These are phyloP conservation scores for Fragilaria radians DNA, from an alignment of 108 stramenopile genomes.

Conservation along the genomic window DNA sequence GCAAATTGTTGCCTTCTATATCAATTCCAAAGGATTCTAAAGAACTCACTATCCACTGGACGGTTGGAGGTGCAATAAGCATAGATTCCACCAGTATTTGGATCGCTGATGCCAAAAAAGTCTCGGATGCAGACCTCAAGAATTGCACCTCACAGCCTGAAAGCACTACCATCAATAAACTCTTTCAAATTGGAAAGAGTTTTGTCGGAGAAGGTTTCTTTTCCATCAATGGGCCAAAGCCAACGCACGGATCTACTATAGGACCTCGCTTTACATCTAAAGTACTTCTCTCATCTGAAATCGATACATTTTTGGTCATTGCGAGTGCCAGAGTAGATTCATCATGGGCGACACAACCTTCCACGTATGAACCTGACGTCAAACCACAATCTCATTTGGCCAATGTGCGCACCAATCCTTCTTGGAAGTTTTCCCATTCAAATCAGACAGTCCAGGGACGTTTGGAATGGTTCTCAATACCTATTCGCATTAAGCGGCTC, in stretches of 20 bases:
- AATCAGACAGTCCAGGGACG: slow-evolving; percentile 65
- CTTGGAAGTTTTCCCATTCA: slow-evolving; percentile 11
- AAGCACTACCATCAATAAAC: neutral
- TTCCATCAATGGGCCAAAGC: slow-evolving; percentile 4
- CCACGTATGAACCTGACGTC: slow-evolving; percentile 15
- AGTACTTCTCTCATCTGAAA: slow-evolving; percentile 15
- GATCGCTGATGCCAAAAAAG: slow-evolving; percentile 27
- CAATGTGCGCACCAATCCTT: slow-evolving; percentile 62
- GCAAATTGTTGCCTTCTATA: slow-evolving; percentile 5
- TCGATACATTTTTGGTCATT: slow-evolving; percentile 28
- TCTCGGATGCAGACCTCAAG: slow-evolving; percentile 17
- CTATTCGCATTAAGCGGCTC: too few species aligned
- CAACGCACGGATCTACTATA: neutral
- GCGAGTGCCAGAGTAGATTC: slow-evolving; percentile 42
- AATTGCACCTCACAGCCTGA: slow-evolving; percentile 10
- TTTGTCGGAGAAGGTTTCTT: neutral
- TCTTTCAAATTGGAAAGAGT: slow-evolving; percentile 6
- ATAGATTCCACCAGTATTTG: slow-evolving; percentile 44
- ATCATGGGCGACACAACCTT: slow-evolving; percentile 21
- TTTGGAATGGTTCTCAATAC: slow-evolving; percentile 77
- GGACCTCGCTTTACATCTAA: slow-evolving; percentile 6
- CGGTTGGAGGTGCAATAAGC: slow-evolving; percentile 56
- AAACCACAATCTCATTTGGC: slow-evolving; percentile 60
- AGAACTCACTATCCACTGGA: slow-evolving; percentile 40
- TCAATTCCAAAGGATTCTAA: slow-evolving; percentile 11